These are phyloP conservation scores for Zoysia japonica DNA, from an alignment of 176 grass and related monocot genomes.

Conservation along the genomic window DNA sequence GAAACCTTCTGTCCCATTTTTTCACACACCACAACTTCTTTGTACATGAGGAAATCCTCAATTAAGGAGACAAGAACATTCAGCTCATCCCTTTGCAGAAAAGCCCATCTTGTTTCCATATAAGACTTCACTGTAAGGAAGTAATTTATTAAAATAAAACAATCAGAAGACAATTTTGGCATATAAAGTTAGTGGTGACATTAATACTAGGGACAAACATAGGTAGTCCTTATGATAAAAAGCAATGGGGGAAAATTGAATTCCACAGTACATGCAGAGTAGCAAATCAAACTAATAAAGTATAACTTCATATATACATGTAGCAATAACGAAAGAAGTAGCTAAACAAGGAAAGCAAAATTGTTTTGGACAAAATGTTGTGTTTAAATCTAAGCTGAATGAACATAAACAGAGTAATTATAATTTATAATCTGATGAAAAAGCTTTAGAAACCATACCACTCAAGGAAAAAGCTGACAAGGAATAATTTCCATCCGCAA, in stretches of 20 bases:
- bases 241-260: neutral
- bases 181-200: slow-evolving; percentile 18
- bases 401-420: slow-evolving; percentile 1
- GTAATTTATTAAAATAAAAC: slow-evolving; percentile 25
- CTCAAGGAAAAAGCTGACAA: slow-evolving; percentile 37
- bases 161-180: neutral
- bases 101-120: slow-evolving; percentile 47
- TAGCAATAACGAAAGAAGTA: neutral
- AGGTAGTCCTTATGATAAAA: slow-evolving; percentile 5
- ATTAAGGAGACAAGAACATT: slow-evolving; percentile 55
- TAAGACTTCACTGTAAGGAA: slow-evolving; percentile 63
- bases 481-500: slow-evolving; percentile 45
- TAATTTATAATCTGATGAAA: neutral
- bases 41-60: slow-evolving; percentile 72
- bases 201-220: neutral
- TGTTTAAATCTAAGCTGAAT: neutral
- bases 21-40: slow-evolving; percentile 58
- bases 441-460: slow-evolving; percentile 37
- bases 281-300: slow-evolving; percentile 11
- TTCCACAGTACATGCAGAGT: neutral
- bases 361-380: neutral
- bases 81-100: slow-evolving; percentile 48
- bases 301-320: neutral
- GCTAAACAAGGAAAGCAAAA: neutral
- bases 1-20: slow-evolving; percentile 35